These are phyloP conservation scores for Niveomyces coronatus DNA, from an alignment of 2,329 filamentous ascomycete genomes.

Conservation along the genomic window DNA sequence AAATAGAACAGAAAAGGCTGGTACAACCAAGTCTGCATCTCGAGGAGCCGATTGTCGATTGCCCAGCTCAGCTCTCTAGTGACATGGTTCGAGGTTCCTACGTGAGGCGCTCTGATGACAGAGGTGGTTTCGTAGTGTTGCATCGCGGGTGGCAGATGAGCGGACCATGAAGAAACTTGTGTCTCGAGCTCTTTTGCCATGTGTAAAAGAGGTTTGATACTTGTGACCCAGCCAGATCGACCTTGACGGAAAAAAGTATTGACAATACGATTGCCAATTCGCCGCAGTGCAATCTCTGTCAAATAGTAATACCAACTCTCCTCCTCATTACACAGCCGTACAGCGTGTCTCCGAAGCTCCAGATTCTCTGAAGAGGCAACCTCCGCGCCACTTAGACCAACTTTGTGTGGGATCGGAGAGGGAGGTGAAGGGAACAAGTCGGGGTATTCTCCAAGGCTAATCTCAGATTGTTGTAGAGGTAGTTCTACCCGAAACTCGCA, in stretches of 20 bases:
- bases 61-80: conserved; percentile 16
- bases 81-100: conserved; percentile 11
- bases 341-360: conserved; percentile 13
- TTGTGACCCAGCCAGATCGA: conserved; percentile 12
- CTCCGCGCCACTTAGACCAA: too few relatives aligned
- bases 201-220: conserved; percentile 13
- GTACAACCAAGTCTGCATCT: conserved; percentile 16
- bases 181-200: conserved; percentile 16
- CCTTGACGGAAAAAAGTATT: conserved; percentile 18
- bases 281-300: conserved; percentile 30
- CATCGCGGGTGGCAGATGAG: conserved; percentile 13
- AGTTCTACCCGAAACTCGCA: conserved; percentile 30
- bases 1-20: conserved; percentile 14
- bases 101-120: conserved; percentile 12
- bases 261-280: conserved; percentile 30
- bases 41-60: conserved; percentile 15
- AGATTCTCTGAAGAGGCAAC: background rate
- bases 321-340: conserved; percentile 18
- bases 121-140: conserved; percentile 12
- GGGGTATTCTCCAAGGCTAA: conserved; percentile 25
- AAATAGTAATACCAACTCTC: conserved; percentile 34
- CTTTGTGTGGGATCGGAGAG: conserved; percentile 10
- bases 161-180: conserved; percentile 16
- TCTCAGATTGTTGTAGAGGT: conserved; percentile 24
- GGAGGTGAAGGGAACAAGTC: conserved; percentile 19